Evolutionary conservation across 2,329 filamentous ascomycete genomes (phyloP), one percentile per base, ranked within the genome.

Genomic region (Dothideomycetes sp.): DNA sequence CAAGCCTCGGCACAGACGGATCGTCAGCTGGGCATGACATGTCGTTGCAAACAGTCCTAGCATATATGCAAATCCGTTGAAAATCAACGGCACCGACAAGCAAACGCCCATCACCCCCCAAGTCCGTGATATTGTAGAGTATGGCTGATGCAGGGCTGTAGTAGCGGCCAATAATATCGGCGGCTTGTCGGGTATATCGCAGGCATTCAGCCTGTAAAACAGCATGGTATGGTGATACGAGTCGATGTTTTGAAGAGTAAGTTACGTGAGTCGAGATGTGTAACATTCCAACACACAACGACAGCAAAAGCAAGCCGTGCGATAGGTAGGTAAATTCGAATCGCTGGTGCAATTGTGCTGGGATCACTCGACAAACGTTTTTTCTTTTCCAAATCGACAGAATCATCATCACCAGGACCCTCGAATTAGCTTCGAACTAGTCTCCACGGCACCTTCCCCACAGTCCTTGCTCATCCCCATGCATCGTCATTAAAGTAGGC

Each of bases 71-170:
- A 40, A 18, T 18, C n/a, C 16, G 17, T 16, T 31, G 5, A 18
- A 31, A 28, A 29, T 24, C 17, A 23, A 16, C 34, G 34, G 24
- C n/a, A 13, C n/a, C 25, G 12, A 23, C 10, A 10, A 39, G 24
- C 28, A 25, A 24, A 15, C 19, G 12, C 18, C 7, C 13, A 19
- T 15, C 23, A 11, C 24, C 24, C 24, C 24, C 24, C 7, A 24
- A 27, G 13, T 28, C 7, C 10, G 12, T 29, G 31, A 35, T 11
- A 29, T 23, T n/a, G 22, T 20, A 23, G 12, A 19, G 12, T 29
- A 40, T 40, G 37, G 37, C 28, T 40, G 28, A 40, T 40, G 37
- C 37, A 32, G 37, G 37, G 22, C 13, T n/a, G n/a, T 40, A 29
- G 27, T 12, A 40, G 36, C 12, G 22, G 13, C 28, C 16, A 24